phyloP scores from a whole-genome alignment of 345 rosid genomes.

The Bruguiera parviflora region DNA sequence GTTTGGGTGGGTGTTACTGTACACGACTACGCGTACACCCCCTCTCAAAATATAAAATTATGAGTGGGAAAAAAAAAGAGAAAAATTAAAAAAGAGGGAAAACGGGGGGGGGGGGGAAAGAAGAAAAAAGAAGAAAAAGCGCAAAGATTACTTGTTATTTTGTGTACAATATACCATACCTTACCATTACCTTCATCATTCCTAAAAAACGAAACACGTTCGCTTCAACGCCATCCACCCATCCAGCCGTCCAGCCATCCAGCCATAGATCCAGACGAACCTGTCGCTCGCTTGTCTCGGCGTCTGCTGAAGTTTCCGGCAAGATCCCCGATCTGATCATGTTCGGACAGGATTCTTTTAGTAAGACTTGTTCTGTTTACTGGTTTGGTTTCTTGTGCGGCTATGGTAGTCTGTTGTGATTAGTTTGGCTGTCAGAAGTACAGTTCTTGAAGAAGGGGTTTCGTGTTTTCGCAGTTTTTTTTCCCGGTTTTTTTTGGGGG shows the following conservation, averaged over 20 bases:
- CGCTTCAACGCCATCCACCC: not conserved
- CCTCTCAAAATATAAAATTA: not conserved
- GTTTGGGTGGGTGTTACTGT: conserved; percentile 8
- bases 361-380: not conserved
- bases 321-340: conserved; percentile 7
- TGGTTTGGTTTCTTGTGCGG: too few relatives aligned
- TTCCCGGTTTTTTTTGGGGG: not conserved
- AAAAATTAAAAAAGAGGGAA: not conserved
- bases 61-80: not conserved
- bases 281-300: not conserved
- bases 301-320: not conserved
- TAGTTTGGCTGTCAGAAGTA: too few relatives aligned
- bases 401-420: too few relatives aligned
- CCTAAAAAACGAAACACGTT: not conserved
- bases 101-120: too few relatives aligned
- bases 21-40: not conserved
- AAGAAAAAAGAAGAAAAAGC: not conserved
- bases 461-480: not conserved
- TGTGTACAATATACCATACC: not conserved
- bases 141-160: conserved; percentile 2
- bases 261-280: not conserved
- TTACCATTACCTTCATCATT: not conserved
- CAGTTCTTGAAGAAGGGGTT: not conserved
- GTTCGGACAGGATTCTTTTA: not conserved
- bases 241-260: not conserved